Conservation (phyloP, 2,329 filamentous ascomycete genomes). For the Neonectria neomacrospora region DNA sequence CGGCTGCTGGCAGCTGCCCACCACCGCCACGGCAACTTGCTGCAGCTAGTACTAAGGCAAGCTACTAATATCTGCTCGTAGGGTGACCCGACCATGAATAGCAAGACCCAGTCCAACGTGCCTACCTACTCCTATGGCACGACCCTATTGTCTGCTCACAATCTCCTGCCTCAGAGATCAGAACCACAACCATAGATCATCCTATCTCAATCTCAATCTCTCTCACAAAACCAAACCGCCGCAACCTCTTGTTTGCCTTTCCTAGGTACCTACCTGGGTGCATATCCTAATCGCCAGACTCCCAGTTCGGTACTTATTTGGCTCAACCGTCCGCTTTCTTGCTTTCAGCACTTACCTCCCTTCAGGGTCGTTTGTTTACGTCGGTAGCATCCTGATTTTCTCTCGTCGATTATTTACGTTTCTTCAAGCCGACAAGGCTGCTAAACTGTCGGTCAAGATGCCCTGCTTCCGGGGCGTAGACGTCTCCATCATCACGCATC, state of each 20-base stretch:
- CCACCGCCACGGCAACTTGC: not conserved
- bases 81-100: not conserved
- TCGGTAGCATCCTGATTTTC: too few species aligned
- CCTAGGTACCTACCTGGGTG: not conserved
- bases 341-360: not conserved
- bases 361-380: not conserved
- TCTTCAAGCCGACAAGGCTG: not conserved
- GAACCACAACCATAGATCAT: not conserved
- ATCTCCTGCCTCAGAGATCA: not conserved
- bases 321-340: not conserved
- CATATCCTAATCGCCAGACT: too few species aligned
- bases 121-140: not conserved
- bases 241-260: not conserved
- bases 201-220: not conserved
- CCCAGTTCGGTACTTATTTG: not conserved
- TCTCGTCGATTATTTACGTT: not conserved
- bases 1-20: not conserved
- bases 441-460: constrained; percentile 49
- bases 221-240: not conserved
- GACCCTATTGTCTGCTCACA: not conserved
- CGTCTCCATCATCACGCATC: constrained; percentile 55
- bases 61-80: too few species aligned
- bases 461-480: constrained; percentile 62
- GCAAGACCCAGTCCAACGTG: not conserved
- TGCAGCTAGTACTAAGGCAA: too few species aligned